Conservation (phyloP, 495 filamentous ascomycete species). For the Neurospora sp. region DNA sequence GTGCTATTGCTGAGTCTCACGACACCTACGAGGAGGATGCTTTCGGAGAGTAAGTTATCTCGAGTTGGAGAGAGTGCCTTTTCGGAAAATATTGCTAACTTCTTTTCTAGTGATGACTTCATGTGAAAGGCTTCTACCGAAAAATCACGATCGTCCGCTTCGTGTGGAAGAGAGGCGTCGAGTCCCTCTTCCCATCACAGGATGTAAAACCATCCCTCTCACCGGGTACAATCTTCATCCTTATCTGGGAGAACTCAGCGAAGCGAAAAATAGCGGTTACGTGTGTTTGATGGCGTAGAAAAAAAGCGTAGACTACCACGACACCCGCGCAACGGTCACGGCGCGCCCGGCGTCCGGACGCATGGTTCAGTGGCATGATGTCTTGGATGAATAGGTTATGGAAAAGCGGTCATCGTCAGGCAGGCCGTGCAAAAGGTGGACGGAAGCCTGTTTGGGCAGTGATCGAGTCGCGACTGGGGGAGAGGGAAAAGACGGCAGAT, state of each 20-base stretch:
- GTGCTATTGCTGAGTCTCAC: slow-evolving; percentile 60
- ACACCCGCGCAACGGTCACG: background rate
- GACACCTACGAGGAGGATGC: slow-evolving; percentile 63
- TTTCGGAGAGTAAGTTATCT: slow-evolving; percentile 61
- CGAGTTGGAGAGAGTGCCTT: background rate
- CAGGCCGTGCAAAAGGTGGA: background rate
- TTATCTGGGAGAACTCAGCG: background rate
- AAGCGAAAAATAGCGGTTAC: background rate
- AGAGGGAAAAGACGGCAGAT: no score
- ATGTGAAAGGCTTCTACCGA: slow-evolving; percentile 32
- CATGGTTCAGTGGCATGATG: background rate
- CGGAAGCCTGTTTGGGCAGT: background rate
- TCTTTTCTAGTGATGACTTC: slow-evolving; percentile 34
- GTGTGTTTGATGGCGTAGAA: background rate
- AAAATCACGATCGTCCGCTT: background rate
- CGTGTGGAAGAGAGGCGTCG: background rate
- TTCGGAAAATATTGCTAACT: slow-evolving; percentile 10
- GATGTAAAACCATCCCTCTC: background rate
- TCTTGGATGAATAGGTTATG: background rate
- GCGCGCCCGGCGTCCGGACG: background rate
- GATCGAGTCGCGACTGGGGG: background rate
- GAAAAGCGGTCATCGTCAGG: background rate
- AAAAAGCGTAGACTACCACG: background rate
- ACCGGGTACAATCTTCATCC: background rate
- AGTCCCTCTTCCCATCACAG: background rate